Evolutionary conservation across 2,329 filamentous ascomycete genomes (phyloP), one percentile per base, ranked within the genome.

Genomic region (Pseudogymnoascus pannorum): DNA sequence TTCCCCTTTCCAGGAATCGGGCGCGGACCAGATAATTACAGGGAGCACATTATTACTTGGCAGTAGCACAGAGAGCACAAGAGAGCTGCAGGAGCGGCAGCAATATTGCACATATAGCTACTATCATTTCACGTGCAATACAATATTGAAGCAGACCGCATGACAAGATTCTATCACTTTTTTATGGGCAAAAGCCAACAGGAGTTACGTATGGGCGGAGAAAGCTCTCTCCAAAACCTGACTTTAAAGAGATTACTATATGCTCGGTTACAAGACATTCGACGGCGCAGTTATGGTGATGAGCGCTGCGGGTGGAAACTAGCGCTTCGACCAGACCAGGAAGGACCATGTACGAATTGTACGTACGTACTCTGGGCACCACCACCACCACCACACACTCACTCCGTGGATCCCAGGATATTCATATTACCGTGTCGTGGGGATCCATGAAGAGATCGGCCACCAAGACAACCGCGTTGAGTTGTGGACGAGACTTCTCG

Each of bases 351-450:
- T 54, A 31, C 48, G 48, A n/a, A 31, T 54, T 54, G 22, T 54
- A 31, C 26, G 26, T 54, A 54, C 48, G 48, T 54, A 54, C 48
- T 54, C 26, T n/a, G n/a, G n/a, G n/a, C n/a, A n/a, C n/a, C n/a
- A n/a, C 26, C 12, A 14, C 5, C 29, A 2, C 11, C 29, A 6
- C 11, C 29, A 31, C 29, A 54, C 9, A 31, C 24, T 18, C 48
- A n/a, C 11, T 31, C 44, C 3, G 16, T 26, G 48, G n/a, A 54
- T 54, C 48, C 48, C 48, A 54, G 48, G 26, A 54, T 54, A 24
- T 54, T 54, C 11, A 54, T 31, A 54, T 33, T 54, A 54, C 48
- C 48, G 48, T 54, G 48, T 54, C n/a, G 48, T 54, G 48, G 48
- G 48, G 24, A 54, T 54, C 48, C 48, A 54, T 31, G 48, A 14